A percentile compares a stretch with the other conserved stretches of the same genome.
These are phyloP conservation scores for Filobasidium wieringae DNA, from an alignment of 768 basidiomycete species.

Conservation along the genomic window DNA sequence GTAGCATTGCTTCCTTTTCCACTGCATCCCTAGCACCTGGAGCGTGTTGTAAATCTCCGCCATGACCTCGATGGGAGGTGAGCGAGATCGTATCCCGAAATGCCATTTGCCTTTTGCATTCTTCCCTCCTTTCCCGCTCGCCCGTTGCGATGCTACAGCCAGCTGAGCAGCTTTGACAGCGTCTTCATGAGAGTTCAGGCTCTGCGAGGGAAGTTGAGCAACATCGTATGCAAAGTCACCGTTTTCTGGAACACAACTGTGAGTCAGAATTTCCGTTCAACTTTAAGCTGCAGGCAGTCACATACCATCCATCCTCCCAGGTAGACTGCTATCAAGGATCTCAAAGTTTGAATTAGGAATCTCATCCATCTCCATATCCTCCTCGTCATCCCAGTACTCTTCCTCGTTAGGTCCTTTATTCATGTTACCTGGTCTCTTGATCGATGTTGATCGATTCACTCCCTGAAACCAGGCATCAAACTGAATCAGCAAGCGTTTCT, in stretches of 20 bases:
- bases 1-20: constrained; percentile 73
- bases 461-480: background rate
- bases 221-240: constrained; percentile 14
- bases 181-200: constrained; percentile 24
- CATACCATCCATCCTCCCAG: constrained; percentile 41
- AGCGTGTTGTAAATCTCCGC: constrained; percentile 91
- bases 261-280: too few relatives aligned
- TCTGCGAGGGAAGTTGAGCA: constrained; percentile 5
- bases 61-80: constrained; percentile 98
- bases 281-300: too few relatives aligned
- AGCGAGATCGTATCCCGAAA: constrained; percentile 85
- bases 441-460: constrained; percentile 7
- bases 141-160: constrained; percentile 16
- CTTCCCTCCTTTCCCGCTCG: constrained; percentile 45
- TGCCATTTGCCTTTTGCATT: constrained; percentile 83
- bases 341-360: constrained; percentile 61
- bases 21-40: constrained; percentile 85
- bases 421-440: constrained; percentile 43
- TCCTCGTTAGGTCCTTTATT: constrained; percentile 53
- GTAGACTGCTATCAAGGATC: constrained; percentile 78
- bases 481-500: constrained; percentile 43
- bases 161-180: constrained; percentile 33
- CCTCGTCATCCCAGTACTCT: constrained; percentile 61
- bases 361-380: constrained; percentile 47
- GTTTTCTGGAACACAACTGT: constrained; percentile 7